Evolutionary conservation across 1,139 yeast species (phyloP), one percentile per base, ranked within the genome.

Genomic region (Scheffersomyces stambukii): DNA sequence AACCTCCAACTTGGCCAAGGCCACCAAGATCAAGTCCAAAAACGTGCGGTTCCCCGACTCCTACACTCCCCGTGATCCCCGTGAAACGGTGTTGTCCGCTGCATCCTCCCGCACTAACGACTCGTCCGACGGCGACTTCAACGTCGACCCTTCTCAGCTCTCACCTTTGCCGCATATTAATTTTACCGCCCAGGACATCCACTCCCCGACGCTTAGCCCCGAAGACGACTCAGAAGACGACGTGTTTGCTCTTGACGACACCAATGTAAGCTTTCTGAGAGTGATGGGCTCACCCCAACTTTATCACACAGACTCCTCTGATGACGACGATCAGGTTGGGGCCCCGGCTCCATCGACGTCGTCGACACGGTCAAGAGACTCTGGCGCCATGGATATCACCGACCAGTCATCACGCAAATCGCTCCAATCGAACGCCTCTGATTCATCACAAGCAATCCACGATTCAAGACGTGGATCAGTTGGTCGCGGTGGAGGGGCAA

Each of bases 1-100:
- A 2, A 61, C 61, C 3, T 54, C 54, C 31, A 59, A 50, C 30
- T 38, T 57, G 23, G 50, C 53, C 22, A 40, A 41, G 19, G 51
- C 50, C 11, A 40, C 44, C 22, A 48, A 46, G 30, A 33, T 46
- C 17, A 33, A 36, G 27, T 50, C 51, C 29, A 31, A 24, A 19
- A 35, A 24, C 13, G 62, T 56, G 3, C 43, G 61, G 18, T 55
- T 58, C 30, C 63, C 65, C 3, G 65, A 52, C 31, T 48, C 46
- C 36, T 48, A 37, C 13, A 23, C 8, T 5, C 37, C 39, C 3
- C 28, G 28, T 11, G 38, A 37, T 21, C 41, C 38, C 13, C 25
- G 37, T 19, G 30, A 31, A 11, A 12, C 22, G 2, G 23, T 29
- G 23, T 12, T 13, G 36, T 27, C 35, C 37, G 21, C 25, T 5